Evolutionary conservation across 352 stramenopile species (phyloP).

Genomic region (Pythium dissimile): DNA sequence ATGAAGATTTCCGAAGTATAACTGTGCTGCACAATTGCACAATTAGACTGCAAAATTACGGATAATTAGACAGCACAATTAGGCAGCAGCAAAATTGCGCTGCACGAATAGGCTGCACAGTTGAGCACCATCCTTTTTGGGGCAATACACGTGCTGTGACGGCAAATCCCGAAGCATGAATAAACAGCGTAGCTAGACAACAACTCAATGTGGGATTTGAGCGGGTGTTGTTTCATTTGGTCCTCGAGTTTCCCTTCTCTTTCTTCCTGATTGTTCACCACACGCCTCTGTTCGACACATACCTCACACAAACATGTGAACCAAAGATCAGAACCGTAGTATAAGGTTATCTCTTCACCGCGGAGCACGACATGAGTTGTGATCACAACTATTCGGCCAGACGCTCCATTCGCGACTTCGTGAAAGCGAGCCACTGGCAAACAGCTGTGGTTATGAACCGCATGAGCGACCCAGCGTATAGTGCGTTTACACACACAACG

Average conservation of each 20-base stretch:
- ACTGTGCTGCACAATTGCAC: background rate
- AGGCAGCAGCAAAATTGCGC: background rate
- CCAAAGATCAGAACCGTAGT: background rate
- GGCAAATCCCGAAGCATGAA: background rate
- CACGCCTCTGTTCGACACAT: background rate
- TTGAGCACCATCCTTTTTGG: too few relatives aligned
- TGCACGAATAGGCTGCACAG: background rate
- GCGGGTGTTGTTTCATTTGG: background rate
- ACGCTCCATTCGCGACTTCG: background rate
- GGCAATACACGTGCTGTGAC: background rate
- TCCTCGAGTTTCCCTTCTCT: background rate
- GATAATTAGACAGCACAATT: too few relatives aligned
- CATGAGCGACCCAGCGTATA: background rate
- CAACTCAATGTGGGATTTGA: background rate
- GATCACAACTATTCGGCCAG: background rate
- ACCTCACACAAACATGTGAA: background rate
- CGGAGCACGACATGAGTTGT: background rate
- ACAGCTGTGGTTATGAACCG: background rate
- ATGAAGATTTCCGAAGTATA: background rate
- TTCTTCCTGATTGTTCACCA: background rate
- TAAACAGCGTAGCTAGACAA: background rate
- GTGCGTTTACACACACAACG: background rate
- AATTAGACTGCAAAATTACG: too few relatives aligned
- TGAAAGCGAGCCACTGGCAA: background rate
- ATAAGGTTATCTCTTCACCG: background rate